phyloP scores from a whole-genome alignment of 345 rosid genomes.

The Viola odorata region DNA sequence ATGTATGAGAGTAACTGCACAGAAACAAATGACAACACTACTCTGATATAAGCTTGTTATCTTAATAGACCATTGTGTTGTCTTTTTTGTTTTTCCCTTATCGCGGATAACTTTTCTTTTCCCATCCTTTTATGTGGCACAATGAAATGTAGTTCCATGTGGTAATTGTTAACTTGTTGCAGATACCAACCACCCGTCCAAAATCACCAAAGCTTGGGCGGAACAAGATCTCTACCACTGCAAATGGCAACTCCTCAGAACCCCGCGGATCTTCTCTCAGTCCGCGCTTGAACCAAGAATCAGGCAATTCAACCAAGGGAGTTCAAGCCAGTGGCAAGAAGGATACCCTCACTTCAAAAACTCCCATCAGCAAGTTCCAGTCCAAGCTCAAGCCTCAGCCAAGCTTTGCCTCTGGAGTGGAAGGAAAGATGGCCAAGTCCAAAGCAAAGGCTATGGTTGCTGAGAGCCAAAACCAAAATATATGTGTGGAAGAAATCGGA shows the following conservation, averaged over 20 bases:
- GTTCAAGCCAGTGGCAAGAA: constrained; percentile 29
- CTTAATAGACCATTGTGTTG: background rate
- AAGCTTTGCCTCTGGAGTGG: constrained; percentile 18
- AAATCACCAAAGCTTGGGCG: constrained; percentile 93
- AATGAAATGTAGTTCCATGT: background rate
- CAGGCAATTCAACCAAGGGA: constrained; percentile 30
- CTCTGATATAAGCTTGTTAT: no score
- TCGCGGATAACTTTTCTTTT: no score
- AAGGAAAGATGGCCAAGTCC: constrained; percentile 28
- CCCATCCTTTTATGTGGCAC: background rate
- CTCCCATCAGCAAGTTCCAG: constrained; percentile 40
- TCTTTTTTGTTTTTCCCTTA: no score
- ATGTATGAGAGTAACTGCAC: no score
- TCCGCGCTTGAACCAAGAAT: constrained; percentile 29
- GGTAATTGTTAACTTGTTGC: constrained; percentile 2
- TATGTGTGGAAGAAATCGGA: constrained; percentile 21
- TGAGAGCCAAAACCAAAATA: constrained; percentile 20
- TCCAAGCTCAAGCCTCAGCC: constrained; percentile 37
- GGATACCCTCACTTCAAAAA: constrained; percentile 40
- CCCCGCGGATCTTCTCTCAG: constrained; percentile 21
- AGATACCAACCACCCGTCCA: constrained; percentile 92
- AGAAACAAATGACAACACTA: no score
- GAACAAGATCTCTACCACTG: constrained; percentile 44
- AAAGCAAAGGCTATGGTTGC: constrained; percentile 31
- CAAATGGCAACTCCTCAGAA: constrained; percentile 31